Conservation (phyloP, 164 flowering plant genomes). For the Aristolochia contorta region DNA sequence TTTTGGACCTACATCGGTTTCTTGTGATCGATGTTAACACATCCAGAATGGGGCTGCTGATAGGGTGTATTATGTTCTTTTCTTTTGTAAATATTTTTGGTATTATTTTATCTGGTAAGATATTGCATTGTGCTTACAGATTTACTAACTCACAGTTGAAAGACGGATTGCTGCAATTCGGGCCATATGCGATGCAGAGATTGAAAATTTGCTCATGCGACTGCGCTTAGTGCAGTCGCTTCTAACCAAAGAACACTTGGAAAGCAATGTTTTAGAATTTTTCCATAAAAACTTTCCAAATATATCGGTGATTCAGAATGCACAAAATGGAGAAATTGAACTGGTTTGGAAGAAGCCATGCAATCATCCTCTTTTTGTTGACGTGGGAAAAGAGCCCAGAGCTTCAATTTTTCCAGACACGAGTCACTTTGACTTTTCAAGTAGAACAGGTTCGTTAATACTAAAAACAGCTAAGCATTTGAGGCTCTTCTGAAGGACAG, state of each 20-base stretch:
- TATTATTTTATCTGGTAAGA: not conserved
- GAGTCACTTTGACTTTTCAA: constrained; percentile 45
- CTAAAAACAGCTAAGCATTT: not conserved
- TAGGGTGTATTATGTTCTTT: not conserved
- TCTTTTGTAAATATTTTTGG: not conserved
- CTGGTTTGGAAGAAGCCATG: constrained; percentile 41
- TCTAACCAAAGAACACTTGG: constrained; percentile 48
- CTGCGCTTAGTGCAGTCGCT: constrained; percentile 54
- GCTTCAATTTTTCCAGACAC: constrained; percentile 27
- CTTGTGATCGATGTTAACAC: not conserved
- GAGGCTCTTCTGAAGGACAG: not conserved
- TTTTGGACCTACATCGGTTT: not conserved
- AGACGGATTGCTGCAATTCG: constrained; percentile 46
- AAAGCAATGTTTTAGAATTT: constrained; percentile 39
- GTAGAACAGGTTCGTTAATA: constrained; percentile 34
- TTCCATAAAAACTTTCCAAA: constrained; percentile 60
- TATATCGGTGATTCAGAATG: constrained; percentile 27
- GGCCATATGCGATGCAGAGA: constrained; percentile 61
- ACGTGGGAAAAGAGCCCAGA: constrained; percentile 30
- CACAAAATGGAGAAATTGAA: constrained; percentile 37
- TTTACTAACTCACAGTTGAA: constrained; percentile 28
- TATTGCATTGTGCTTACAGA: not conserved
- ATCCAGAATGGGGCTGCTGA: not conserved
- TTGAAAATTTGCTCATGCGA: constrained; percentile 40
- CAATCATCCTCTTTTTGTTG: constrained; percentile 17